Evolutionary conservation across 2,329 filamentous ascomycete genomes (phyloP).

Genomic region (Scedosporium boydii): DNA sequence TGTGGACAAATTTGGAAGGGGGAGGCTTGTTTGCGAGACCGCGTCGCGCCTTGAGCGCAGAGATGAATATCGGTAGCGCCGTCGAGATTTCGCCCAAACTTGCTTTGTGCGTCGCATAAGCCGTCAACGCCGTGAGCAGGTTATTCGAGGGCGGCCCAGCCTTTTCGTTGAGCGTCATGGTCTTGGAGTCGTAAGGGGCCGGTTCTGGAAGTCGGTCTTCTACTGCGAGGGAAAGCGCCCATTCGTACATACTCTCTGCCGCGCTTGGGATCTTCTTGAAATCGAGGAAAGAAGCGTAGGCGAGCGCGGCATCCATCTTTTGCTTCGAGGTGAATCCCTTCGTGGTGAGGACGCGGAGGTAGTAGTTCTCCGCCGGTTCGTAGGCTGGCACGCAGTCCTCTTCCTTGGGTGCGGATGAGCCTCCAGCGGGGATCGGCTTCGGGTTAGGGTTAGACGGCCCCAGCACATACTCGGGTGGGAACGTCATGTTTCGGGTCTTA

Average conservation of each 20-base stretch:
- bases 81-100: constrained; percentile 53
- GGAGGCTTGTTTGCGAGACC: constrained; percentile 35
- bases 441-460: constrained; percentile 80
- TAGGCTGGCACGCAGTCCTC: constrained; percentile 66
- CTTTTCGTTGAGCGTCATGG: constrained; percentile 53
- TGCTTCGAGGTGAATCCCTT: constrained; percentile 71
- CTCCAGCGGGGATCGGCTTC: constrained; percentile 57
- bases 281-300: constrained; percentile 77
- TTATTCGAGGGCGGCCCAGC: constrained; percentile 58
- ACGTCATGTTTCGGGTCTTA: constrained; percentile 53
- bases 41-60: constrained; percentile 70
- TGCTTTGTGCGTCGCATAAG: constrained; percentile 70
- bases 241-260: constrained; percentile 62
- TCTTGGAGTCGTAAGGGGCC: constrained; percentile 46
- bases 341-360: constrained; percentile 73
- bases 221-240: constrained; percentile 67
- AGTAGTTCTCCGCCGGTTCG: constrained; percentile 63
- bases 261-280: constrained; percentile 59
- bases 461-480: constrained; percentile 62
- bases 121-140: constrained; percentile 64
- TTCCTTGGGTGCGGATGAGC: constrained; percentile 55
- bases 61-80: constrained; percentile 78
- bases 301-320: constrained; percentile 69
- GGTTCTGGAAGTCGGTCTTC: constrained; percentile 35
- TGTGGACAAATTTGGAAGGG: constrained; percentile 5